A percentile compares a stretch with the other conserved stretches of the same genome.
Evolutionary conservation across 1,284 basidiomycete genomes (phyloP).

Genomic region (Puccinia horiana): DNA sequence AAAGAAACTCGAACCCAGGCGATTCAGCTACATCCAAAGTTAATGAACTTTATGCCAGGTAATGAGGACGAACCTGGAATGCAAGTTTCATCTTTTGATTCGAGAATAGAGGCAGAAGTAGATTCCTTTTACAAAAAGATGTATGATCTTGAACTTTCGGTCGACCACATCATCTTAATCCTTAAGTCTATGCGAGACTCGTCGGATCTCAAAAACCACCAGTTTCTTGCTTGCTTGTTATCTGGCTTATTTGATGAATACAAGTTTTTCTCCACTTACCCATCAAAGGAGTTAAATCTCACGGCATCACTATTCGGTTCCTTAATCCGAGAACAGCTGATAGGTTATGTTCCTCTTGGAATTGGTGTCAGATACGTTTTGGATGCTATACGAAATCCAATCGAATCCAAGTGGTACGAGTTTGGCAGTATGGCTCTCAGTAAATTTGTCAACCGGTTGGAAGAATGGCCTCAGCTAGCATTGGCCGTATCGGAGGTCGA

Average conservation of each 20-base stretch:
- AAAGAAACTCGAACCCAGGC: conserved; percentile 90
- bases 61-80: conserved; percentile 86
- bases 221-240: conserved; percentile 97
- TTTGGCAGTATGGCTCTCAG: conserved; percentile 90
- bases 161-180: conserved; percentile 88
- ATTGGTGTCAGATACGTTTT: conserved; percentile 97
- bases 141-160: conserved; percentile 87
- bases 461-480: conserved; percentile 92
- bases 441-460: conserved; percentile 81
- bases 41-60: conserved; percentile 91
- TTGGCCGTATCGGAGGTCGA: conserved; percentile 84
- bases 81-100: conserved; percentile 79
- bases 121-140: conserved; percentile 96
- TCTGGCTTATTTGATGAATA: conserved; percentile 99
- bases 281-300: conserved; percentile 88
- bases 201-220: conserved; percentile 79
- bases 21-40: conserved; percentile 89
- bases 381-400: conserved; percentile 86
- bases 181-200: conserved; percentile 84
- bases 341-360: conserved; percentile 91
- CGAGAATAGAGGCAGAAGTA: conserved; percentile 88
- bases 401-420: conserved; percentile 83
- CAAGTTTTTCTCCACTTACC: conserved; percentile 98
- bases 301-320: conserved; percentile 96
- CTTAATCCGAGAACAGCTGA: conserved; percentile 87